Evolutionary conservation across 2,329 filamentous ascomycete species (phyloP).

Genomic region (Beauveria sp.): DNA sequence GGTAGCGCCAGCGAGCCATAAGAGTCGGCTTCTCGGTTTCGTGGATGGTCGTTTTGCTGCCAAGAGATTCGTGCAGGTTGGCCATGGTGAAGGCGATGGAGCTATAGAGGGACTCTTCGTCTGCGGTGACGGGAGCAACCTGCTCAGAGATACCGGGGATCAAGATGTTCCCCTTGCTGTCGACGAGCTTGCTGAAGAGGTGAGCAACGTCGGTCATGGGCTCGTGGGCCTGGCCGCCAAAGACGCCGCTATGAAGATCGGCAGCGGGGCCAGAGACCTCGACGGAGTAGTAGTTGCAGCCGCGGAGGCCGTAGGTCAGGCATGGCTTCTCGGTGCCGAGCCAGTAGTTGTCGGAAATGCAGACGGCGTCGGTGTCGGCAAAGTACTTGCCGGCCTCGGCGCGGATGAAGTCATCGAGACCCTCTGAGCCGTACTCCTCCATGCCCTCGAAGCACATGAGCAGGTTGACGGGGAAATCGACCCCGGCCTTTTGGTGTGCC

Average conservation of each 20-base stretch:
- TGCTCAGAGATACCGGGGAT: constrained; percentile 93
- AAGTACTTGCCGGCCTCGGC: constrained; percentile 91
- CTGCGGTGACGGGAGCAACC: constrained; percentile 77
- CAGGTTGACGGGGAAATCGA: constrained; percentile 95
- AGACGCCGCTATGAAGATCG: constrained; percentile 94
- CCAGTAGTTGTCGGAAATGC: constrained; percentile 99
- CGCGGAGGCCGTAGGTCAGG: constrained; percentile 91
- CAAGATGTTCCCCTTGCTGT: constrained; percentile 83
- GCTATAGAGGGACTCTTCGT: constrained; percentile 83
- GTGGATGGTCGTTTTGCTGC: constrained; percentile 80
- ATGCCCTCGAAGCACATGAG: constrained; percentile 99
- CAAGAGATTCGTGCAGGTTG: constrained; percentile 84
- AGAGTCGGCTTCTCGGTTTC: constrained; percentile 85
- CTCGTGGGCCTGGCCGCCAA: constrained; percentile 92
- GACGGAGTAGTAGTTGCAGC: constrained; percentile 95
- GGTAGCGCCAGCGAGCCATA: constrained; percentile 94
- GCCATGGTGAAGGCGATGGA: constrained; percentile 94
- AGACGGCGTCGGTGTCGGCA: constrained; percentile 90
- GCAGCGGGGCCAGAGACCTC: constrained; percentile 86
- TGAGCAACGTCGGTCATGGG: constrained; percentile 94
- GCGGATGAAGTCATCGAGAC: constrained; percentile 88
- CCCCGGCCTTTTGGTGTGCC: constrained; percentile 87
- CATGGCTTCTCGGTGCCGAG: constrained; percentile 97
- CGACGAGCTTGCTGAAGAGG: constrained; percentile 76
- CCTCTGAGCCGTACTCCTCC: constrained; percentile 98